Evolutionary conservation across 805 yeast species (phyloP), one percentile per base, ranked within the genome.

Genomic region (Saccharomycopsis sp.): DNA sequence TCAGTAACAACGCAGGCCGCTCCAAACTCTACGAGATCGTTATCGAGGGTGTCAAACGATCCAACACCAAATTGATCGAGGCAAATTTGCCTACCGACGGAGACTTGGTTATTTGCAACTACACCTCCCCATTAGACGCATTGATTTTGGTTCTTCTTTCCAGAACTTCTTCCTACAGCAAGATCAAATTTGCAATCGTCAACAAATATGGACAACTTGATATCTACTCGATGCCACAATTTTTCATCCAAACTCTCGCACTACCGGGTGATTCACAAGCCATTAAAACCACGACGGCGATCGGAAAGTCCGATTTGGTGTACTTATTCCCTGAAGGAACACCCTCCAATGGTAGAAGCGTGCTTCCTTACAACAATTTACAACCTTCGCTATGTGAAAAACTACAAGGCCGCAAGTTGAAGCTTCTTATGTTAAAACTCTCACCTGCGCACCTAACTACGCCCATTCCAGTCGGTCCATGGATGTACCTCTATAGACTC

Each of bases 241-340:
- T 64, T 16, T 50, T 64, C 53, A 1, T 34, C 15, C 58, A 57
- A n/a, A 67, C 72, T 0, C 61, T 67, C 23, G 16, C 56, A 3
- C 21, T 59, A 18, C 23, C 48, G 18, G 9, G 40, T 14, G 7
- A 21, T 9, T 7, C 16, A n/a, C 24, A 51, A 20, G 24, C 12
- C 20, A 50, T 24, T n/a, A 24, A 51, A 23, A 51, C 12, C 14
- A 21, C 12, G 24, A 18, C n/a, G 37, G 7, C 20, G 12, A 16
- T 50, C 34, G 23, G 9, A 1, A n/a, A 24, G 20, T 24, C 24
- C 15, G 53, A 51, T 51, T 23, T 23, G 0, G 75, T 82, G 2
- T 84, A 78, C 55, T 63, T 87, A 21, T 82, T 90, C 58, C 76
- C 85, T 2, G 97, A 91, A 66, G 96, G 96, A 0, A 88, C 96